phyloP scores from a whole-genome alignment of 331 rosid species.

The Cydonia oblonga region DNA sequence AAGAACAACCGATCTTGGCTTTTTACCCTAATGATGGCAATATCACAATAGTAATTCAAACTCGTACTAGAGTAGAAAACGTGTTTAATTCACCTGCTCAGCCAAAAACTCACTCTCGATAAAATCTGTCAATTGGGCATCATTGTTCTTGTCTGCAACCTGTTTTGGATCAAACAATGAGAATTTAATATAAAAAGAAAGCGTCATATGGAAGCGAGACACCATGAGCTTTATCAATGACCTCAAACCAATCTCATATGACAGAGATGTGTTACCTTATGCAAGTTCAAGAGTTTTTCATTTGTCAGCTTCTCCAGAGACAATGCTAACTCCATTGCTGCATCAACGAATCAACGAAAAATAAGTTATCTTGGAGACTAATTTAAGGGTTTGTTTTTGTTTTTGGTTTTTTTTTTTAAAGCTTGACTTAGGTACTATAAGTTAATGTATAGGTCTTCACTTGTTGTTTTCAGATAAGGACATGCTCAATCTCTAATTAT shows the following conservation, averaged over 20 bases:
- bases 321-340: conserved; percentile 77
- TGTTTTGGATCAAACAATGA: conserved; percentile 1
- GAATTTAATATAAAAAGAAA: not conserved
- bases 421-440: too few relatives aligned
- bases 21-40: not conserved
- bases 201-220: not conserved
- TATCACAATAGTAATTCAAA: not conserved
- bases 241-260: not conserved
- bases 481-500: not conserved
- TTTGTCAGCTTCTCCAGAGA: conserved; percentile 73
- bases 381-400: not conserved
- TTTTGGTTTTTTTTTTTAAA: too few relatives aligned
- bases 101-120: conserved; percentile 50
- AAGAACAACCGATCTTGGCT: not conserved
- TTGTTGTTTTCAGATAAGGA: not conserved
- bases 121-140: conserved; percentile 53
- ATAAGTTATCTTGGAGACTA: not conserved
- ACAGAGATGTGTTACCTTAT: conserved; percentile 27
- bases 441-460: too few relatives aligned
- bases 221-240: not conserved
- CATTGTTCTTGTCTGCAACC: conserved; percentile 49
- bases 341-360: not conserved
- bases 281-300: conserved; percentile 56
- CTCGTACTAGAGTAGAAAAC: not conserved
- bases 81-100: conserved; percentile 47